Percentiles rank a stretch among this genome's conserved stretches.
Conservation (phyloP, 208 protist genomes). For the Wallacemonas sp. region DNA sequence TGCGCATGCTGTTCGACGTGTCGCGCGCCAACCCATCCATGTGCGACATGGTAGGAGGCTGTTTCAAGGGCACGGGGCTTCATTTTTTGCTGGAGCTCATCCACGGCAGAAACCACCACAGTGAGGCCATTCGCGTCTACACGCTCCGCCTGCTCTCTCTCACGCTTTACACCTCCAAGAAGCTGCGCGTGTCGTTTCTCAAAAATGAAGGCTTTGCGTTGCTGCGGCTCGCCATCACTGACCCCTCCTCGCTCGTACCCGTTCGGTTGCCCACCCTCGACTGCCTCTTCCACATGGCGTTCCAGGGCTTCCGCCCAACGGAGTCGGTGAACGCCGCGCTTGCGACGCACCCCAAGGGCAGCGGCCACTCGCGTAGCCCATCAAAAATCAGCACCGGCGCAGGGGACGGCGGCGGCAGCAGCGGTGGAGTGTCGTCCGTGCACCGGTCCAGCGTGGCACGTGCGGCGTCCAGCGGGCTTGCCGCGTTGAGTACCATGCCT, state of each 20-base stretch:
- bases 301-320: conserved; percentile 61
- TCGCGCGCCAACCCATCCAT: conserved; percentile 59
- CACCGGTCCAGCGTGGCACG: neutral
- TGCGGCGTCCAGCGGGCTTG: neutral
- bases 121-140: conserved; percentile 77
- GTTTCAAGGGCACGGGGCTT: conserved; percentile 58
- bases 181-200: conserved; percentile 54
- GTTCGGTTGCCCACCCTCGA: conserved; percentile 68
- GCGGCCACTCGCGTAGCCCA: neutral
- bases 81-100: conserved; percentile 68
- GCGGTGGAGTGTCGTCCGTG: too few species aligned
- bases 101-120: conserved; percentile 68
- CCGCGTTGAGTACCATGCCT: conserved; percentile 15
- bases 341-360: conserved; percentile 11
- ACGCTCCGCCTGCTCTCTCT: conserved; percentile 79
- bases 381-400: conserved; percentile 11
- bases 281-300: conserved; percentile 80
- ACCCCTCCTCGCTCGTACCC: conserved; percentile 35
- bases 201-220: conserved; percentile 70
- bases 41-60: conserved; percentile 60
- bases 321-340: conserved; percentile 17
- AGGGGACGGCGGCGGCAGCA: neutral
- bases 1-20: conserved; percentile 91
- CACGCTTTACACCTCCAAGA: conserved; percentile 60
- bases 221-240: conserved; percentile 56